These are phyloP conservation scores for Pseudonectria buxi DNA, from an alignment of 2,329 filamentous ascomycete genomes.

Conservation along the genomic window DNA sequence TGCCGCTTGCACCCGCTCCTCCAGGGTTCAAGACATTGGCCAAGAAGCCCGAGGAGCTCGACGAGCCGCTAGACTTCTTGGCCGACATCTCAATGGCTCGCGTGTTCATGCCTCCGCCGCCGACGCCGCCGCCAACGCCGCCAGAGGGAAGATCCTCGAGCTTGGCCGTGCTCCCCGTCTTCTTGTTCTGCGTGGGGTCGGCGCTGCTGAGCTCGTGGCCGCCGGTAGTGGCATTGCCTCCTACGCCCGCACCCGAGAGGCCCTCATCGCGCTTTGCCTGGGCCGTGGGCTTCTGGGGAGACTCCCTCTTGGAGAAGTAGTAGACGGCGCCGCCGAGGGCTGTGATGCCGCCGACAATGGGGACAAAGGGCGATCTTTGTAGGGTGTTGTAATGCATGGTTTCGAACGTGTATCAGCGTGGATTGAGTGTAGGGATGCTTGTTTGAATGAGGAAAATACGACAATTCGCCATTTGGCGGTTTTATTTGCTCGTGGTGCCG, in stretches of 20 bases:
- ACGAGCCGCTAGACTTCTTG: constrained; percentile 2
- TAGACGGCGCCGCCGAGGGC: constrained; percentile 19
- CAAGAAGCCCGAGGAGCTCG: too few species aligned
- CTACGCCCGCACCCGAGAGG: constrained; percentile 26
- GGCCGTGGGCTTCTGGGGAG: constrained; percentile 11
- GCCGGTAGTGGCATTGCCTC: constrained; percentile 23
- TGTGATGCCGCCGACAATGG: constrained; percentile 13
- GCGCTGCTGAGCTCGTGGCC: constrained; percentile 22
- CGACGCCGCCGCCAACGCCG: constrained; percentile 26
- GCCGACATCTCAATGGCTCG: constrained; percentile 22
- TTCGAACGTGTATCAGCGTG: too few species aligned
- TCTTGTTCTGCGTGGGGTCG: constrained; percentile 12
- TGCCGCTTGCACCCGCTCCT: too few species aligned
- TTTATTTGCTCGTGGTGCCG: constrained; percentile 4
- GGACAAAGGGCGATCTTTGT: constrained; percentile 12
- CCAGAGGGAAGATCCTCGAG: constrained; percentile 28
- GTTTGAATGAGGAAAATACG: too few species aligned
- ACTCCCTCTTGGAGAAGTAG: constrained; percentile 11
- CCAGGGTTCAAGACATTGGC: too few species aligned
- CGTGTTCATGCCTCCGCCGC: constrained; percentile 21
- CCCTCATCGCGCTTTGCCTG: constrained; percentile 26
- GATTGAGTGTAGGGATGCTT: too few species aligned
- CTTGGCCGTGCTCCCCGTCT: constrained; percentile 16
- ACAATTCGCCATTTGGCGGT: too few species aligned
- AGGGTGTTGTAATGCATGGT: constrained; percentile 5